phyloP scores from a whole-genome alignment of 1,284 basidiomycete genomes.

The Trichosporon sp. region DNA sequence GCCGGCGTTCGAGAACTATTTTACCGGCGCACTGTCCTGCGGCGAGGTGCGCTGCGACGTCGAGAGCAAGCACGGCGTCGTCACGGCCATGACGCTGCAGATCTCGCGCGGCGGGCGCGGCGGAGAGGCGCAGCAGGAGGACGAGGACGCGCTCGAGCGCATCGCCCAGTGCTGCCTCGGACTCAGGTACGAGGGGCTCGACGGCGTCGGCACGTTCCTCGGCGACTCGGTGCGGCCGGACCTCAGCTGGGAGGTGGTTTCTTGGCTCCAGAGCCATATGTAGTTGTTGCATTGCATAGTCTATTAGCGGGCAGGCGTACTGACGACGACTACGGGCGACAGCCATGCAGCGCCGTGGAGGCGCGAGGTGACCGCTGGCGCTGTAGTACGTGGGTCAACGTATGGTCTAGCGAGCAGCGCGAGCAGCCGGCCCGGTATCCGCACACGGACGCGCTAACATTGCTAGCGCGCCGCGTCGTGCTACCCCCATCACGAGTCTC shows the following conservation, averaged over 20 bases:
- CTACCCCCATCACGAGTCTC: too few relatives aligned
- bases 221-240: constrained; percentile 15
- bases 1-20: constrained; percentile 69
- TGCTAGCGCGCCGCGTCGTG: too few relatives aligned
- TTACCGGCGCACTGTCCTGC: constrained; percentile 35
- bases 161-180: constrained; percentile 40
- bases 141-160: constrained; percentile 32
- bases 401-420: too few relatives aligned
- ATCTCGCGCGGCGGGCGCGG: constrained; percentile 13
- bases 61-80: constrained; percentile 51
- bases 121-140: constrained; percentile 17
- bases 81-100: constrained; percentile 44
- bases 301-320: too few relatives aligned
- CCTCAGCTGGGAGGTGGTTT: constrained; percentile 35
- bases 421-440: too few relatives aligned
- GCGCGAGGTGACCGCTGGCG: too few relatives aligned
- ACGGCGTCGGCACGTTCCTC: constrained; percentile 30
- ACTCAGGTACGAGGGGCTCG: constrained; percentile 45
- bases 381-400: too few relatives aligned
- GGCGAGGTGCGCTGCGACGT: constrained; percentile 40
- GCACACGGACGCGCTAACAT: too few relatives aligned
- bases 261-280: constrained; percentile 44
- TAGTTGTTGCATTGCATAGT: constrained; percentile 11
- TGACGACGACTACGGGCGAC: too few relatives aligned
- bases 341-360: too few relatives aligned